These are phyloP conservation scores for Starmerella scarabaei DNA, from an alignment of 805 yeast genomes.

Conservation along the genomic window DNA sequence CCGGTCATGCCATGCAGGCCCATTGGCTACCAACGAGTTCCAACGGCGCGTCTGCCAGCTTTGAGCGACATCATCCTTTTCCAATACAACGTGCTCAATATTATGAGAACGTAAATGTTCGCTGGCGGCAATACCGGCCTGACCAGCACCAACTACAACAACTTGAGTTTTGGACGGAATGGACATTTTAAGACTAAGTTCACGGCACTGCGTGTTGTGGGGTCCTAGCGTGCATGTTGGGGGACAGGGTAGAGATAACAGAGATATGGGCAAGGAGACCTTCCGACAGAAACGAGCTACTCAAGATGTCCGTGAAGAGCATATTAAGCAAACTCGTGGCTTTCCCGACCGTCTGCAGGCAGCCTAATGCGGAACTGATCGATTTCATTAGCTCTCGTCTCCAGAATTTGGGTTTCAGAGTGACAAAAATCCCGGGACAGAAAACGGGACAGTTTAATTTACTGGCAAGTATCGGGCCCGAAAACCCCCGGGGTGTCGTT, in stretches of 20 bases:
- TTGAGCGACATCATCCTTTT: slow-evolving; percentile 12
- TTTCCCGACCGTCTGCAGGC: slow-evolving; percentile 12
- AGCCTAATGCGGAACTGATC: slow-evolving; percentile 13
- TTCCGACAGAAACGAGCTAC: too few species aligned
- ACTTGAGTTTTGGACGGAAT: slow-evolving; percentile 3
- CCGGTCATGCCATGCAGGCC: slow-evolving; percentile 19
- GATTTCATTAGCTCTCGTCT: slow-evolving; percentile 8
- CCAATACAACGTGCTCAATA: slow-evolving; percentile 12
- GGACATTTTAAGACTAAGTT: too few species aligned
- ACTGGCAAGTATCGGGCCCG: slow-evolving; percentile 16
- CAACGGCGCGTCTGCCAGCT: slow-evolving; percentile 18
- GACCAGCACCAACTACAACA: slow-evolving; percentile 17
- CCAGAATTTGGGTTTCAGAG: slow-evolving; percentile 5
- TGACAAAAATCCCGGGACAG: slow-evolving; percentile 3
- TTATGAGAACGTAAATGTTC: slow-evolving; percentile 9
- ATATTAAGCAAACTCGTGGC: slow-evolving; percentile 8
- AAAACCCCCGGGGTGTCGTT: slow-evolving; percentile 9
- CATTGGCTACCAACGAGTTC: slow-evolving; percentile 18
- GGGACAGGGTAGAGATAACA: too few species aligned
- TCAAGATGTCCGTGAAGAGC: not conserved
- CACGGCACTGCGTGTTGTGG: too few species aligned
- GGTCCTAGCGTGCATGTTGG: too few species aligned
- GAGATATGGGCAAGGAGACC: too few species aligned
- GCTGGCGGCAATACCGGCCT: slow-evolving; percentile 18
- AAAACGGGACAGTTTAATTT: slow-evolving; percentile 11